Evolutionary conservation across 2,329 filamentous ascomycete species (phyloP).

Genomic region (Aureobasidium lini): DNA sequence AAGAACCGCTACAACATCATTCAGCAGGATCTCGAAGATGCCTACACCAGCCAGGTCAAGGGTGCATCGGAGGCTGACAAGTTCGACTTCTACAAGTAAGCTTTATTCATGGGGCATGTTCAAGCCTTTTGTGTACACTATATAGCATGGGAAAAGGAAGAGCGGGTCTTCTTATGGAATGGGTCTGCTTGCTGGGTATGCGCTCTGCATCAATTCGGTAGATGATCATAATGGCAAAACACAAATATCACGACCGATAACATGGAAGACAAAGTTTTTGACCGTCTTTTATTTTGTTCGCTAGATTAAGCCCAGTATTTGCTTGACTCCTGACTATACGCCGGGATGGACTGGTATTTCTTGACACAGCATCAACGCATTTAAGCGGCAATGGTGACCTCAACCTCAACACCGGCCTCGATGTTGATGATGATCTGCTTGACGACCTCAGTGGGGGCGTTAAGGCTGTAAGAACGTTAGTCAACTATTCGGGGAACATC

Average conservation of each 20-base stretch:
- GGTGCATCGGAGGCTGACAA: conserved; percentile 61
- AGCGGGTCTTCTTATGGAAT: background rate
- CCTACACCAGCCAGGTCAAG: conserved; percentile 96
- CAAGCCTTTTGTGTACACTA: background rate
- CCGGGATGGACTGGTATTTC: background rate
- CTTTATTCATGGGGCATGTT: background rate
- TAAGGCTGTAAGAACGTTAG: conserved; percentile 50
- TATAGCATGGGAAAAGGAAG: background rate
- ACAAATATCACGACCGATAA: conserved; percentile 8
- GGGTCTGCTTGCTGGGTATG: conserved; percentile 2
- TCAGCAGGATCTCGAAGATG: conserved; percentile 91
- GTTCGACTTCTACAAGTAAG: conserved; percentile 87
- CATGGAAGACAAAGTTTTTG: background rate
- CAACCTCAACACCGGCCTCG: conserved; percentile 86
- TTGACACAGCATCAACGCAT: conserved; percentile 14
- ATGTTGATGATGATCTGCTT: conserved; percentile 97
- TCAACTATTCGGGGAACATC: background rate
- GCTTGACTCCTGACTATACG: conserved; percentile 2
- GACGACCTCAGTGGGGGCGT: conserved; percentile 95
- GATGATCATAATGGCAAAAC: conserved; percentile 12
- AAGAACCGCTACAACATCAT: conserved; percentile 99
- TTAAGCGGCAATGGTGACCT: conserved; percentile 85
- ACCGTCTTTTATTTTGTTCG: conserved; percentile 12
- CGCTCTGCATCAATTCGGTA: background rate
- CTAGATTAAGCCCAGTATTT: conserved; percentile 7